Conservation (phyloP, 805 yeast species). For the Maudiozyma bulderi region DNA sequence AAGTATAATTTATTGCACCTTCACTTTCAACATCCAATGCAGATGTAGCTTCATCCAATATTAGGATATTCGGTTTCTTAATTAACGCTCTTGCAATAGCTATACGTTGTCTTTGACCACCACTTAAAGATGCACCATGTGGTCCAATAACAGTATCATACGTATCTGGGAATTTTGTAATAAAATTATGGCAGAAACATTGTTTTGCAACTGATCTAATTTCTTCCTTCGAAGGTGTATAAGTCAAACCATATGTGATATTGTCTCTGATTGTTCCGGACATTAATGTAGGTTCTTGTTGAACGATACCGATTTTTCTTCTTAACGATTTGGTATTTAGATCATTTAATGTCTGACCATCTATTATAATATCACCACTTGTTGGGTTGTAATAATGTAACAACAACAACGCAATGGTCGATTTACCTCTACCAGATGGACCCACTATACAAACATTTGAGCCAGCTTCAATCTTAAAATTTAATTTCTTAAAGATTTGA, state of each 20-base stretch:
- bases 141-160: conserved; percentile 62
- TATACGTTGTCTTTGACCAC: conserved; percentile 86
- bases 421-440: conserved; percentile 85
- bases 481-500: conserved; percentile 40
- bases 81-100: conserved; percentile 80
- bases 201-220: conserved; percentile 39
- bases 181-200: conserved; percentile 53
- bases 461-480: conserved; percentile 42
- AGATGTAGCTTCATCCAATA: conserved; percentile 85
- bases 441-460: conserved; percentile 72
- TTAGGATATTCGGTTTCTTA: conserved; percentile 59
- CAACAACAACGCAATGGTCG: conserved; percentile 60
- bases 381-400: conserved; percentile 44
- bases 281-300: conserved; percentile 69
- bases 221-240: conserved; percentile 50
- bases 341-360: conserved; percentile 41
- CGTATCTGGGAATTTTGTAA: conserved; percentile 51
- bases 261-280: conserved; percentile 78
- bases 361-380: conserved; percentile 40
- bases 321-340: conserved; percentile 47
- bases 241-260: conserved; percentile 55
- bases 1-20: conserved; percentile 70
- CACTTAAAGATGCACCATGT: conserved; percentile 60
- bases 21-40: conserved; percentile 71
- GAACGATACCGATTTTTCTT: conserved; percentile 56